A percentile compares a stretch with the other conserved stretches of the same genome.
Conservation (phyloP, 306 rosid species). For the Begonia peltatifolia region DNA sequence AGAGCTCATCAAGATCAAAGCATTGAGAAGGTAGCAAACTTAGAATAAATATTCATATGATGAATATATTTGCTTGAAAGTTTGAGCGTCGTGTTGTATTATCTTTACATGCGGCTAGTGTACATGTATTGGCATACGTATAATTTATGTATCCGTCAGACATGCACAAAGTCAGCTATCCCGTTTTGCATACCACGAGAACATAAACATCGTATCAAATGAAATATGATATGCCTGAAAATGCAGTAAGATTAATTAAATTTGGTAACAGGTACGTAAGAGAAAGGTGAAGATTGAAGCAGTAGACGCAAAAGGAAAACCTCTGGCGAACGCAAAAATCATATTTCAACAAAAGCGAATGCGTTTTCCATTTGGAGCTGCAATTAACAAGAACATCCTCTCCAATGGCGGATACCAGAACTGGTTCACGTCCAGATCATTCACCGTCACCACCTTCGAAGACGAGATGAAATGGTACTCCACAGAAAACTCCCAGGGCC, state of each 20-base stretch:
- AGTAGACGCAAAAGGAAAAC: slow-evolving; percentile 33
- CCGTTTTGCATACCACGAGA: too few species aligned
- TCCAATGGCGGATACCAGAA: slow-evolving; percentile 31
- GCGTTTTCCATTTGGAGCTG: slow-evolving; percentile 45
- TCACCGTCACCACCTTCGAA: slow-evolving; percentile 44
- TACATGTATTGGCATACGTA: too few species aligned
- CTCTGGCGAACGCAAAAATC: slow-evolving; percentile 35
- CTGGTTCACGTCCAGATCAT: slow-evolving; percentile 45
- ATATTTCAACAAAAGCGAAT: slow-evolving; percentile 8
- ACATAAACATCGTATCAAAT: too few species aligned
- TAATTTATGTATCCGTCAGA: too few species aligned
- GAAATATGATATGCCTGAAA: too few species aligned
- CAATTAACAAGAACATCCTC: slow-evolving; percentile 42
- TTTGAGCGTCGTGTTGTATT: too few species aligned
- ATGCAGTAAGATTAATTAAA: too few species aligned
- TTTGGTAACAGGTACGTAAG: slow-evolving; percentile 32
- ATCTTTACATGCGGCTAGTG: too few species aligned
- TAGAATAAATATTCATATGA: too few species aligned
- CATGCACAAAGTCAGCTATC: too few species aligned
- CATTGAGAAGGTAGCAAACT: slow-evolving; percentile 25
- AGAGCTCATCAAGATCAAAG: slow-evolving; percentile 40
- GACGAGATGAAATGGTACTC: slow-evolving; percentile 82
- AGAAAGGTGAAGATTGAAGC: slow-evolving; percentile 29
- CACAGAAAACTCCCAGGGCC: slow-evolving; percentile 29
- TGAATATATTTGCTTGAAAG: too few species aligned